A percentile compares a stretch with the other conserved stretches of the same genome.
Conservation (phyloP, 116 monocot species). For the Phalaenopsis hybrid region DNA sequence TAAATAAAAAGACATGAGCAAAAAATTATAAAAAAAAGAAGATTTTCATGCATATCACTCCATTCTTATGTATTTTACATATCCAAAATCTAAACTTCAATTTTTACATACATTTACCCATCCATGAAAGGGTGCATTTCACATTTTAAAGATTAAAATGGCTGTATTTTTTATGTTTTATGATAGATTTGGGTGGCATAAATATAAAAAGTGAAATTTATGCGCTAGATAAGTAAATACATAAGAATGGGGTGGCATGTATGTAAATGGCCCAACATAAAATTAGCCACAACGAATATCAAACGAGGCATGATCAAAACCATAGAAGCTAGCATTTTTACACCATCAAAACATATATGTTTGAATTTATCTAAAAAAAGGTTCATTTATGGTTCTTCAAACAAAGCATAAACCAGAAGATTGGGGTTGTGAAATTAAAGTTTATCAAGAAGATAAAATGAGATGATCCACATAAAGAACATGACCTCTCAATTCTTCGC, state of each 20-base stretch:
- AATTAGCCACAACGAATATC: neutral
- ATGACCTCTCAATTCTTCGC: slow-evolving; percentile 4
- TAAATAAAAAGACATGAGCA: neutral
- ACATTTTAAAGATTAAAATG: too few species aligned
- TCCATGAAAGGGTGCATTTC: too few species aligned
- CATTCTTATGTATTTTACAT: too few species aligned
- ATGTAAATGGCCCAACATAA: neutral
- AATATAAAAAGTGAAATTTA: too few species aligned
- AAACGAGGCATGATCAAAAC: neutral
- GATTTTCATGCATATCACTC: too few species aligned
- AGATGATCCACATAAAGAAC: neutral
- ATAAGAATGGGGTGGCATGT: too few species aligned
- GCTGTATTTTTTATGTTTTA: too few species aligned
- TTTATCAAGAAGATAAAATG: neutral
- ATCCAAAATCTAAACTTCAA: too few species aligned
- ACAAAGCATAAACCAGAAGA: neutral
- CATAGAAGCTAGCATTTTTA: neutral
- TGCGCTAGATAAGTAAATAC: too few species aligned
- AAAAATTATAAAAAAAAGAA: neutral
- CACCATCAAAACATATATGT: neutral
- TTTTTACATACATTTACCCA: too few species aligned
- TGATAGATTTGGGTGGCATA: too few species aligned
- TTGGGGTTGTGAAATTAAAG: neutral
- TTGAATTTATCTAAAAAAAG: neutral
- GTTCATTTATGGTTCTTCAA: neutral